Conservation (phyloP, 164 flowering plant species). For the Stephania yunnanensis region DNA sequence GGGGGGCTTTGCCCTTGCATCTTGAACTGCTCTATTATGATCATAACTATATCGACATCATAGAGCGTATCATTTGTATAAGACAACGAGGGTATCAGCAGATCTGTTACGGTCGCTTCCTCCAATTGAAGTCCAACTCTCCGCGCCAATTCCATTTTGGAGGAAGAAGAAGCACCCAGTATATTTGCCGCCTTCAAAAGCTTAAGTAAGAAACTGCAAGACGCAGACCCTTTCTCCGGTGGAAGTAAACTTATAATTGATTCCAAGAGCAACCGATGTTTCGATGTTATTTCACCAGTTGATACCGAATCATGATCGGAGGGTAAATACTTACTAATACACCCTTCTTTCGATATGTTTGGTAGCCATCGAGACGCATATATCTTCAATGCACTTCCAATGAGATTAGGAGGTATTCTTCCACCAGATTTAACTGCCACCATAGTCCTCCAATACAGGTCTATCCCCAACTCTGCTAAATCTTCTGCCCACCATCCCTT, state of each 20-base stretch:
- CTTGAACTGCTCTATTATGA: slow-evolving; percentile 79
- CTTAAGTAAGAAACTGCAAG: slow-evolving; percentile 73
- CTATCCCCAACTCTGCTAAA: slow-evolving; percentile 66
- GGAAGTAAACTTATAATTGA: slow-evolving; percentile 83
- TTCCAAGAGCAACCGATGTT: slow-evolving; percentile 64
- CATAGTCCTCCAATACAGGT: slow-evolving; percentile 79
- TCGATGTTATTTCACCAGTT: slow-evolving; percentile 34
- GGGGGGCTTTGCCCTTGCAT: slow-evolving; percentile 85
- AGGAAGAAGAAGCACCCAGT: slow-evolving; percentile 62
- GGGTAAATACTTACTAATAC: slow-evolving; percentile 18
- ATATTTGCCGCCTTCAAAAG: slow-evolving; percentile 73
- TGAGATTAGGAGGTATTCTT: slow-evolving; percentile 46
- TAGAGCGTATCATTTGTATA: slow-evolving; percentile 36
- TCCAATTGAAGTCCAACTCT: slow-evolving; percentile 79
- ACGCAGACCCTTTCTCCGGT: slow-evolving; percentile 63
- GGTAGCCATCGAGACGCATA: slow-evolving; percentile 85
- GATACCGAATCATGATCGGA: slow-evolving; percentile 39
- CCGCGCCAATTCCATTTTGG: slow-evolving; percentile 73
- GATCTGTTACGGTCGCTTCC: slow-evolving; percentile 71
- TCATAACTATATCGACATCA: slow-evolving; percentile 70
- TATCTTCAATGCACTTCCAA: slow-evolving; percentile 73
- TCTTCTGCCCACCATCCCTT: slow-evolving; percentile 95
- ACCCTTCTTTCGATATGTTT: slow-evolving; percentile 40
- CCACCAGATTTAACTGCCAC: slow-evolving; percentile 70
- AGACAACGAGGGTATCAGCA: slow-evolving; percentile 64